These are phyloP conservation scores for Rhizophagus prolifer DNA, from an alignment of 192 early-diverging fungal species.

Conservation along the genomic window DNA sequence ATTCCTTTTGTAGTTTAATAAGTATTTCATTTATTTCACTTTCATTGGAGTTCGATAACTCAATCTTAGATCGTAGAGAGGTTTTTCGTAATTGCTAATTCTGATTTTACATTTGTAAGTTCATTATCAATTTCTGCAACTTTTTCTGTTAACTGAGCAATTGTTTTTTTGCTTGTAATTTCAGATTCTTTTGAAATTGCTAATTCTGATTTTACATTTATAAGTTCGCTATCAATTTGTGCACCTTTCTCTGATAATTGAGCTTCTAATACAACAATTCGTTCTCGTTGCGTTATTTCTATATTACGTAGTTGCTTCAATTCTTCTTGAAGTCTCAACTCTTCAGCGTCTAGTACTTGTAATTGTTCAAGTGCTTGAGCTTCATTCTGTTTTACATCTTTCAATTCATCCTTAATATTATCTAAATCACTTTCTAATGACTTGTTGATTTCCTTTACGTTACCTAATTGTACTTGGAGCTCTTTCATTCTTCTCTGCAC, in stretches of 20 bases:
- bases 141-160: neutral
- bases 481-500: neutral
- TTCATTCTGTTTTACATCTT: slow-evolving; percentile 1
- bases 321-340: neutral
- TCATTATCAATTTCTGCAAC: neutral
- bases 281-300: slow-evolving; percentile 10
- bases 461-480: neutral
- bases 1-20: neutral
- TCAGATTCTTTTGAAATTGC: neutral
- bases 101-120: neutral
- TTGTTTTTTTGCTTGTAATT: neutral
- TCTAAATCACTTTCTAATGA: neutral
- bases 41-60: neutral
- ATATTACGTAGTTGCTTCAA: neutral
- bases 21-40: neutral
- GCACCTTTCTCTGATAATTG: neutral
- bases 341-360: too few species aligned
- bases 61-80: neutral
- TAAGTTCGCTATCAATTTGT: neutral
- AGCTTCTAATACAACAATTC: neutral
- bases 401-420: neutral
- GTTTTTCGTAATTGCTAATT: neutral
- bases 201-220: slow-evolving; percentile 11
- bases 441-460: neutral
- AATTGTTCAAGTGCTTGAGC: neutral